Evolutionary conservation across 2,329 filamentous ascomycete genomes (phyloP), one percentile per base, ranked within the genome.

Genomic region (Cytospora mali): DNA sequence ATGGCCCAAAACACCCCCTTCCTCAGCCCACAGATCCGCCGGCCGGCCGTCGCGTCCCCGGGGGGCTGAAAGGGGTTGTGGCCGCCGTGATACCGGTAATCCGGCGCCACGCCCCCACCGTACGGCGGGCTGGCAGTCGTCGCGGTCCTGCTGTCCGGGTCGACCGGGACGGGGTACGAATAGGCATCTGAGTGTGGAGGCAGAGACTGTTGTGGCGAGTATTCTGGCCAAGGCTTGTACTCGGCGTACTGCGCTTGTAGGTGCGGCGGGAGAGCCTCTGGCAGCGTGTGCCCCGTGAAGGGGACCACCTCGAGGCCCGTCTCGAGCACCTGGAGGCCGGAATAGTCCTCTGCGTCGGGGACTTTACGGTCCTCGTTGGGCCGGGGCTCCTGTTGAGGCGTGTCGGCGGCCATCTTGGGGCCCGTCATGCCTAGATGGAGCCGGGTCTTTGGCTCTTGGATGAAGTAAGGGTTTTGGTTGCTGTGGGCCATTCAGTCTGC

Each of bases 21-120:
- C 61, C 64, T 69, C 42, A 76, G 56, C 9, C 74, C 74, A 31
- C 71, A 74, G 23, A 76, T 69, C 61, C 65, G 63, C 46, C 64
- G 52, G n/a, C 35, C 21, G 10, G 1, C 33, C 11, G 54, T 46
- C 48, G 27, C 25, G 28, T 31, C 57, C 51, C 50, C 50, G 39
- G 61, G 52, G 11, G 55, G 33, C 21, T 63, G 57, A 27, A 61
- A 53, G 2, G 62, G 51, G 42, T 64, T 56, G 14, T 58, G 35
- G 18, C 64, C 62, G 27, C 61, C 61, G 28, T 58, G 10, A 29
- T 61, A 52, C 16, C 28, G 50, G 31, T 58, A 57, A 11, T 57
- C 54, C 39, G 56, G 46, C 29, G 11, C 31, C 35, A 59, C 55
- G 39, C 35, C 11, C n/a, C 51, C 57, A 46, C 57, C 53, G 33